Base-by-base conservation (phyloP, 768 basidiomycete species). In the Saitozyma sp. region DNA sequence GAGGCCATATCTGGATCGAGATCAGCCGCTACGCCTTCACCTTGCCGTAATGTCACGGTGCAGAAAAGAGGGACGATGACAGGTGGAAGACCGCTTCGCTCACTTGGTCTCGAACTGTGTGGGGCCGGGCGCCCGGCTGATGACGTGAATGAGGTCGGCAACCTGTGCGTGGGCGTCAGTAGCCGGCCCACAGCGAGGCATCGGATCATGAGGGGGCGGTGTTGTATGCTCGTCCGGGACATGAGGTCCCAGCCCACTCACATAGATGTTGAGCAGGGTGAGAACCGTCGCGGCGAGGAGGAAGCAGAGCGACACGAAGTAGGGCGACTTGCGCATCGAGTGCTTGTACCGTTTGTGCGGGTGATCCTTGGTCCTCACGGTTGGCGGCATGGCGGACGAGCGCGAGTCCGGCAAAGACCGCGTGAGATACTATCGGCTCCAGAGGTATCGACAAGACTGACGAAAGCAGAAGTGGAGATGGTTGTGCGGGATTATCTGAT, bases 61-160 rank as follows among this genome's bases (percentile, higher is more conserved):
- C 29, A 29, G 29, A 29, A 29, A 29, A 5, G 29, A 29, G 29
- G 29, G 29, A 29, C 29, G 29, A 29, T 29, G 29, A 29, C 29
- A 29, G 29, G 29, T 29, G 29, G 29, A 29, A 29, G 29, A 29
- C 37, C 13, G n/a, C 19, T 10, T 29, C 8, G 62, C 77, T 65
- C 53, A 78, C 78, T 70, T 71, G 16, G 74, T 77, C 61, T 77
- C 74, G 45, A 77, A 77, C 37, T 67, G 63, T 8, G 71, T 57
- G 16, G 78, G 78, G 13, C 78, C 78, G 37, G 74, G 74, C 52
- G 63, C 66, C 13, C 39, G 41, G 8, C 61, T 54, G 7, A 66
- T 61, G 13, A 76, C 70, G 57, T 74, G 68, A 38, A 79, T 73
- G 40, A 77, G 52, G 43, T 75, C 68, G 14, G 76, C 62, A 2